A percentile compares a stretch with the other conserved stretches of the same genome.
Evolutionary conservation across 2,329 filamentous ascomycete species (phyloP).

Genomic region (Lecanicillium sp.): DNA sequence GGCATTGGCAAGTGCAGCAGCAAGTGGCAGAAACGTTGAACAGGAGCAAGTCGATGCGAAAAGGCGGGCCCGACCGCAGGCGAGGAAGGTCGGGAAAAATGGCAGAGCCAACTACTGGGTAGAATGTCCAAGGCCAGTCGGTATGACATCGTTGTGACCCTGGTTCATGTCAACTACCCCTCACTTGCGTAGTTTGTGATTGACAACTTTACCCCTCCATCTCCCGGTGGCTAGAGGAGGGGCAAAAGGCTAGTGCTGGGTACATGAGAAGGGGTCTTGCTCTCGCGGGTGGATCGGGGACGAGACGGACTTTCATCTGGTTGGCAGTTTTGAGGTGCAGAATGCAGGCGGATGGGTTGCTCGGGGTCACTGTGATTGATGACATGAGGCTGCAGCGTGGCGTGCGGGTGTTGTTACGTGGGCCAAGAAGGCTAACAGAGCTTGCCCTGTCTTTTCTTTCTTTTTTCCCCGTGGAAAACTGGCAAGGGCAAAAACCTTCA

Average conservation of each 20-base stretch:
- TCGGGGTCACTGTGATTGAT: background rate
- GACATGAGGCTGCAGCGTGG: conserved; percentile 10
- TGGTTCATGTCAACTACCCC: conserved; percentile 5
- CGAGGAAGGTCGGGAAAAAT: background rate
- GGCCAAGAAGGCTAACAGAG: background rate
- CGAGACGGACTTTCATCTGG: conserved; percentile 9
- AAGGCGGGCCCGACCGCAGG: background rate
- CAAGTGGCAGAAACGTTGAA: too few relatives aligned
- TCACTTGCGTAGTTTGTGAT: conserved; percentile 8
- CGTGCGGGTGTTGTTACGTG: background rate
- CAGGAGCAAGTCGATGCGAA: background rate
- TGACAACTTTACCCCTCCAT: conserved; percentile 12
- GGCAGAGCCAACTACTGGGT: too few relatives aligned
- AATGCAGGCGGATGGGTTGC: conserved; percentile 6
- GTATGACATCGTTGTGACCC: conserved; percentile 3
- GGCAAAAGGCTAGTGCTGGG: background rate
- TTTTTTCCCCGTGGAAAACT: too few relatives aligned
- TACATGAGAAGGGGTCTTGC: conserved; percentile 4
- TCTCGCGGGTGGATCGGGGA: conserved; percentile 3
- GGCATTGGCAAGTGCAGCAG: background rate
- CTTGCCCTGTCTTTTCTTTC: too few relatives aligned
- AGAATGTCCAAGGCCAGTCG: too few relatives aligned
- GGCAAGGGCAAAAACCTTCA: too few relatives aligned
- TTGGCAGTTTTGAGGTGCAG: conserved; percentile 6
- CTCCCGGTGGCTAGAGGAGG: conserved; percentile 11